Evolutionary conservation across 163 green algal genomes (phyloP), one percentile per base, ranked within the genome.

Genomic region (Scenedesmus sp.): DNA sequence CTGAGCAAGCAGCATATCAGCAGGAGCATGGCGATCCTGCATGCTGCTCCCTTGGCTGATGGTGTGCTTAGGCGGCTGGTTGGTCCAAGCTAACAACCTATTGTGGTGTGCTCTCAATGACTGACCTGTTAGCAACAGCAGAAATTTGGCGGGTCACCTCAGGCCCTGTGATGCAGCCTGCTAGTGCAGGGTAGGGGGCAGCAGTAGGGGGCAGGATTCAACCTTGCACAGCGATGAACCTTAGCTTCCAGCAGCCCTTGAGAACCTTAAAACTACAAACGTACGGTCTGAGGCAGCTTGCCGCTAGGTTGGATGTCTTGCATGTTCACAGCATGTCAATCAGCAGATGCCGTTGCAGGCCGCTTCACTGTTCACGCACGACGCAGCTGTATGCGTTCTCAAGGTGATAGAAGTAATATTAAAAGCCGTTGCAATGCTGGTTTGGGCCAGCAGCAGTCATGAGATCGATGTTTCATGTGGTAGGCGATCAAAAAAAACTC

Each of bases 1-100:
- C 81, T 42, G 46, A 86, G 26, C 26, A 40, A 59, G 46, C n/a
- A 53, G 49, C 81, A 70, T 70, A 86, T n/a, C 44, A 76, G 65
- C 65, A 76, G 30, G 65, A 76, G 40, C 24, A 33, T n/a, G 65
- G 30, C 24, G 65, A 76, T 7, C 65, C 65, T 40, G 65, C 65
- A 37, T 76, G 65, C 65, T 76, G 65, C 65, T 33, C 59, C 4
- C 40, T 40, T 0, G 30, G 3, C 56, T 68, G 15, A 22, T 76
- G 65, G 16, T 72, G 22, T 10, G 59, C 53, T 3, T 35, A 12
- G 10, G 7, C 35, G 59, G 12, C 13, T 7, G 4, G 59, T 3
- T 72, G 59, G 59, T 35, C 22, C 59, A 33, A 33, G 59, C 22
- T 72, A 72, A 72, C 59, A 65, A 30, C 10, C 46, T 53, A 53